Base-by-base conservation (phyloP, 2,329 filamentous ascomycete genomes). In the Aspergillus hiratsukae region DNA sequence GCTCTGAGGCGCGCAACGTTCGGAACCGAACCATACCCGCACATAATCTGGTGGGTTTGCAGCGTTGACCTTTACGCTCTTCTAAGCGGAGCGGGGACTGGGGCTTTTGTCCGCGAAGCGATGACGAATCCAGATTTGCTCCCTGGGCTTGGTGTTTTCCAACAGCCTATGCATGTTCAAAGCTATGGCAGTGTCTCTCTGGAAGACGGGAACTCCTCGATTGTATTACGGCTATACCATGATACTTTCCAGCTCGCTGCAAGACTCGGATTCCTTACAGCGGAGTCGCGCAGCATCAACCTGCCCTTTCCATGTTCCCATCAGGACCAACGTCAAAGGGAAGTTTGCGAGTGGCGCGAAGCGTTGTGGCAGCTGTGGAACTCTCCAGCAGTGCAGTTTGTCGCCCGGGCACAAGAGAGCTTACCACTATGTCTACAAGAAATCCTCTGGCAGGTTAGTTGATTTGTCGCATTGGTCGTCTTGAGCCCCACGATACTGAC, bases 61-160 rank as follows among this genome's bases (percentile, higher is more conserved):
- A 76, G 76, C 54, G 77, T 85, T 48, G 83, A 85, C 61, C 70
- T 82, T n/a, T 79, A 83, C 60, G 80, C 80, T 14, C 74, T 82
- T 31, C 65, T 85, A 49, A 79, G 80, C 53, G 81, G 79, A 11
- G 77, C 76, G 45, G 80, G 81, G 2, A 75, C 68, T 0, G 81
- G 81, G 49, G 75, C 78, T 14, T 81, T 83, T 64, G 70, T 81
- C 7, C 72, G 72, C n/a, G 72, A 74, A 1, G 72, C 80, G 58
- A 66, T 81, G 29, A 73, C 77, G 51, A 69, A 78, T 57, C 75
- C 43, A 14, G 21, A 79, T 56, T 72, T 82, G 63, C 70, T 83
- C 3, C 79, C 80, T 3, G 63, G 74, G 1, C 69, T 70, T 0
- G 71, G 71, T 48, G 71, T 64, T 52, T 67, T 76, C 52, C 66